A percentile compares a stretch with the other conserved stretches of the same genome.
These are phyloP conservation scores for Zoysia matrella DNA, from an alignment of 202 grass and related monocot species.

Conservation along the genomic window DNA sequence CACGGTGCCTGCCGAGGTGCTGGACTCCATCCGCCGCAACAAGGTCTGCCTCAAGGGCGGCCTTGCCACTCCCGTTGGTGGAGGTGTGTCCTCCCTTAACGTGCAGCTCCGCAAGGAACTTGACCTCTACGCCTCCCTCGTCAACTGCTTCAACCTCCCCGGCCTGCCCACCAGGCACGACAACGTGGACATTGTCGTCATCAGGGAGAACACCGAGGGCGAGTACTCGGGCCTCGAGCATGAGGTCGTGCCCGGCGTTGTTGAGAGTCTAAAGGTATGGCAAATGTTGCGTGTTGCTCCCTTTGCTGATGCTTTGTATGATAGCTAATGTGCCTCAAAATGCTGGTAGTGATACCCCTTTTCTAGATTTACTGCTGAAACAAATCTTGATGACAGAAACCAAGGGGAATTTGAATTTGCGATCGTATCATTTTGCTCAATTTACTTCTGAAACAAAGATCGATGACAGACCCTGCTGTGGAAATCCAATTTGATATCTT, in stretches of 20 bases:
- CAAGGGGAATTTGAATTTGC: not conserved
- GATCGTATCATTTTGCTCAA: not conserved
- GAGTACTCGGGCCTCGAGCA: conserved; percentile 88
- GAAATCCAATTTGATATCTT: not conserved
- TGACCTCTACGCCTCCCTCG: conserved; percentile 78
- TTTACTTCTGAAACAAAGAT: not conserved
- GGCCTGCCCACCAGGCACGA: conserved; percentile 77
- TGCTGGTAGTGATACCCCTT: not conserved
- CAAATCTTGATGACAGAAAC: not conserved
- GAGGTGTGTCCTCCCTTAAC: conserved; percentile 80
- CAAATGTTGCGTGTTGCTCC: not conserved
- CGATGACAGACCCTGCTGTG: not conserved
- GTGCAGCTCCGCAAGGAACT: conserved; percentile 77
- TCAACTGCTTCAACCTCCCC: conserved; percentile 78
- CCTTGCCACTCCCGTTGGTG: conserved; percentile 73
- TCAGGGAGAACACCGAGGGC: conserved; percentile 88
- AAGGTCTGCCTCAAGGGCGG: conserved; percentile 89
- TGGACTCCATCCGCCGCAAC: conserved; percentile 77
- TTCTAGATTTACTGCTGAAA: not conserved
- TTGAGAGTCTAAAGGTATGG: conserved; percentile 78
- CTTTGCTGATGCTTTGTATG: conserved; percentile 4
- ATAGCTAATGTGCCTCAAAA: not conserved
- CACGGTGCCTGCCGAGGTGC: conserved; percentile 60
- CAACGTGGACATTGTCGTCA: conserved; percentile 78
- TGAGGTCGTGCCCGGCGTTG: conserved; percentile 82